These are phyloP conservation scores for Fragosphaeria purpurea DNA, from an alignment of 2,329 filamentous ascomycete species.

Conservation along the genomic window DNA sequence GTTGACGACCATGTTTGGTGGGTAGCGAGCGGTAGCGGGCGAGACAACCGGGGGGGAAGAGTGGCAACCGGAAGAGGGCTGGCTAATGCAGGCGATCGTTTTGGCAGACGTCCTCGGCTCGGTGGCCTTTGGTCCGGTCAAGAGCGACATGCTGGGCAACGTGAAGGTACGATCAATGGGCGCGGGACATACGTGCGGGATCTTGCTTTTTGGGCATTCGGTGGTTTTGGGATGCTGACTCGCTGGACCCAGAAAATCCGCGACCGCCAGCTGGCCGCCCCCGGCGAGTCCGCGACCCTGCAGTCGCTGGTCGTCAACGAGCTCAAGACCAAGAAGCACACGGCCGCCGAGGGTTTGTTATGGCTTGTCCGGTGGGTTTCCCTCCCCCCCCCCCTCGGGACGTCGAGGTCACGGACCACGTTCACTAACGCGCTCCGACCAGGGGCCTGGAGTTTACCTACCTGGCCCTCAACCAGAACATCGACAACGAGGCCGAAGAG, in stretches of 20 bases:
- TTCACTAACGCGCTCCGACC: neutral
- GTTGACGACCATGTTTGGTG: constrained; percentile 79
- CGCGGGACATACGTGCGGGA: too few relatives aligned
- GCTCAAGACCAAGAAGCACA: constrained; percentile 80
- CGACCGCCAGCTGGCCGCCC: constrained; percentile 68
- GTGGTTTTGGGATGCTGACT: too few relatives aligned
- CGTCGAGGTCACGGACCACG: neutral
- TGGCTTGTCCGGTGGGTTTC: constrained; percentile 78
- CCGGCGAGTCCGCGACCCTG: constrained; percentile 68
- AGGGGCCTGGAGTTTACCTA: constrained; percentile 92
- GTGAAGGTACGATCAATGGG: constrained; percentile 55
- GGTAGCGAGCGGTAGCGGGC: neutral
- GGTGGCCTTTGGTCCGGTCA: constrained; percentile 80
- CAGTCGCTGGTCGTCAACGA: constrained; percentile 82
- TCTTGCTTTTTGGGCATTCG: neutral
- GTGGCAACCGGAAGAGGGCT: too few relatives aligned
- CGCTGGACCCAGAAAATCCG: constrained; percentile 65
- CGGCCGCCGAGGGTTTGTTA: constrained; percentile 76
- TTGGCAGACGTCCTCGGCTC: constrained; percentile 50
- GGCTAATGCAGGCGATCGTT: neutral
- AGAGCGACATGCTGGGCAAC: constrained; percentile 84
- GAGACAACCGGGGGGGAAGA: too few relatives aligned
- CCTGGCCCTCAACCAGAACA: constrained; percentile 70
- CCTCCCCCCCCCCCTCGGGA: too few relatives aligned
- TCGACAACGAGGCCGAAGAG: constrained; percentile 58